Evolutionary conservation across 208 protist species (phyloP).

Genomic region (Leishmania braziliensis): DNA sequence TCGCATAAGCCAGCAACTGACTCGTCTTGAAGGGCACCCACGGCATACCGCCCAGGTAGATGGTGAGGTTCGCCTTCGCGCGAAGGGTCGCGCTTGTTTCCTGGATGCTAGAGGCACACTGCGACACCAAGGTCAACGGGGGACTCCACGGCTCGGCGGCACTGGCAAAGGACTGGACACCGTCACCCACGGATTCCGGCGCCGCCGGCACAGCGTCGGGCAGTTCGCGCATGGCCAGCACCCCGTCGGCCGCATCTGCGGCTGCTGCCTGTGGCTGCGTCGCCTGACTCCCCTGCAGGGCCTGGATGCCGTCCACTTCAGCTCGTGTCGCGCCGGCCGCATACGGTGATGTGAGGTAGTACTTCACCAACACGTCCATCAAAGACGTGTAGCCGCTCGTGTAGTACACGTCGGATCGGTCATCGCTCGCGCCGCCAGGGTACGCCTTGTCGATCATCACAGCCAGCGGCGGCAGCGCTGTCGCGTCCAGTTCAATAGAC

Average conservation of each 20-base stretch:
- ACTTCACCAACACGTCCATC: conserved; percentile 56
- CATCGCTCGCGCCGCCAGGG: conserved; percentile 30
- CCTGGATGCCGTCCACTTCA: not conserved
- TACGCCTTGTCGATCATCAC: conserved; percentile 28
- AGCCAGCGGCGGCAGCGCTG: conserved; percentile 16
- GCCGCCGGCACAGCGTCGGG: not conserved
- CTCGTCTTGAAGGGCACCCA: conserved; percentile 10
- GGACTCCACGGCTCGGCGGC: not conserved
- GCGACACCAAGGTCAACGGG: not conserved
- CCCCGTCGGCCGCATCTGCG: not conserved
- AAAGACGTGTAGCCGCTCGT: conserved; percentile 66
- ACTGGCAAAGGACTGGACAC: not conserved
- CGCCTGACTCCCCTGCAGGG: not conserved
- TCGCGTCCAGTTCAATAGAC: conserved; percentile 33
- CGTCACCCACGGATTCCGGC: not conserved
- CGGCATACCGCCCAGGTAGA: conserved; percentile 9
- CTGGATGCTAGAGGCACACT: conserved; percentile 3
- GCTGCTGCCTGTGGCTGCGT: not conserved
- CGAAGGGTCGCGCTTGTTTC: conserved; percentile 23
- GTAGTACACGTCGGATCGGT: conserved; percentile 60
- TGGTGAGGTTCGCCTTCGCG: not conserved
- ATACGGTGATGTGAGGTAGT: conserved; percentile 28
- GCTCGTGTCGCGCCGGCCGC: not conserved
- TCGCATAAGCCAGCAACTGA: conserved; percentile 3
- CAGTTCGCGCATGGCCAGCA: not conserved